Conservation (phyloP, 768 basidiomycete species). For the Rickenella mellea region DNA sequence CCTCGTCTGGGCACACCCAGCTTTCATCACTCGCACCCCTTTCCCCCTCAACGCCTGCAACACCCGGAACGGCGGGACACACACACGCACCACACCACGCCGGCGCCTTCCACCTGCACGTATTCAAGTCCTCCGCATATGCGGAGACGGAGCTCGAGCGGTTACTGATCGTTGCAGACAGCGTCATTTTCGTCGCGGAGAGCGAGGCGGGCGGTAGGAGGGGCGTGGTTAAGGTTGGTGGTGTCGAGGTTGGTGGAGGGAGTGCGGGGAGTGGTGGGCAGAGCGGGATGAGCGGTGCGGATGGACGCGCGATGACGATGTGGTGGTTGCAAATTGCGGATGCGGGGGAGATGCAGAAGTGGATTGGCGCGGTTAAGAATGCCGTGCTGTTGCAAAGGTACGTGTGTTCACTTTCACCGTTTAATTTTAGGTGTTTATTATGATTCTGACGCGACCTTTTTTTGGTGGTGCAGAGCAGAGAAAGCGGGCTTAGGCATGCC, state of each 20-base stretch:
- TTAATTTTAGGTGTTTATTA: neutral
- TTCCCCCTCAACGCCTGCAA: conserved; percentile 28
- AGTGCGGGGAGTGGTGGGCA: conserved; percentile 31
- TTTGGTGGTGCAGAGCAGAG: conserved; percentile 3
- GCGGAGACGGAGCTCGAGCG: conserved; percentile 68
- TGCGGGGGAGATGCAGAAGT: conserved; percentile 53
- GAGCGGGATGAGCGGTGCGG: conserved; percentile 24
- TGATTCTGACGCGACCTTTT: neutral
- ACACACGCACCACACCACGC: conserved; percentile 26
- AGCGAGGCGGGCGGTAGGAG: conserved; percentile 33
- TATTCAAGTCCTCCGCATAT: conserved; percentile 53
- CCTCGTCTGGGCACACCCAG: too few relatives aligned
- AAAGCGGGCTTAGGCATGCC: conserved; percentile 1
- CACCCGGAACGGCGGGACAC: conserved; percentile 12
- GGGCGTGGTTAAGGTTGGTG: conserved; percentile 60
- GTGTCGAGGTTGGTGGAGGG: conserved; percentile 44
- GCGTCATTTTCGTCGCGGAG: conserved; percentile 67
- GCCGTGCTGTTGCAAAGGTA: conserved; percentile 66
- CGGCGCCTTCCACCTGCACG: conserved; percentile 52
- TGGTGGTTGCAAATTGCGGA: conserved; percentile 66
- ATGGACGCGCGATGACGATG: conserved; percentile 45
- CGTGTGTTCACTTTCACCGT: conserved; percentile 8
- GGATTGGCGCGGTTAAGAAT: conserved; percentile 69
- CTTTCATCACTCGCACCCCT: neutral
- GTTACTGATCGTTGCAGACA: conserved; percentile 67